These are phyloP conservation scores for Xylariaceae sp. DNA, from an alignment of 2,329 filamentous ascomycete species.

Conservation along the genomic window DNA sequence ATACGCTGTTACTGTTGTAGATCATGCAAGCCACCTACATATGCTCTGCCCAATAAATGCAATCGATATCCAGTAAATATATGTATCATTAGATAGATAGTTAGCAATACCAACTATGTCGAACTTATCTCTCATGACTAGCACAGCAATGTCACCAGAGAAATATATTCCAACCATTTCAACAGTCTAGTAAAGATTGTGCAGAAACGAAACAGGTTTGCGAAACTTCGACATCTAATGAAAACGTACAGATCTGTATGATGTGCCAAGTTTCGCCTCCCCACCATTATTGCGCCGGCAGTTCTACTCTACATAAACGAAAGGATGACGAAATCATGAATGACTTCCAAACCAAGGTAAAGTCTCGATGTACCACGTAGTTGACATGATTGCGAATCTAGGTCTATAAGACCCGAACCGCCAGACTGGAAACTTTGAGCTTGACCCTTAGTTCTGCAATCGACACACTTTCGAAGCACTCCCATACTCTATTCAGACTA, in stretches of 20 bases:
- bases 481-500: background rate
- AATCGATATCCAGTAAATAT: background rate
- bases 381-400: background rate
- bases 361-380: too few species aligned
- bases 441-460: background rate
- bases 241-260: background rate
- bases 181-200: background rate
- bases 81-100: background rate
- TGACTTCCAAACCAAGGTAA: background rate
- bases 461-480: background rate
- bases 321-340: constrained; percentile 1
- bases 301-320: background rate
- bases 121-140: background rate
- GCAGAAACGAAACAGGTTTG: background rate
- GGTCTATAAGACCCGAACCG: background rate
- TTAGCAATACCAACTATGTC: background rate
- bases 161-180: background rate
- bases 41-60: background rate
- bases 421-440: too few species aligned
- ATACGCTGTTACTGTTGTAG: background rate
- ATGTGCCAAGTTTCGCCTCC: background rate
- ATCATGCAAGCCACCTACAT: background rate
- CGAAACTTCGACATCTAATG: background rate
- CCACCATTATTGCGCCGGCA: background rate
- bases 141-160: background rate